Evolutionary conservation across 345 rosid species (phyloP).

Genomic region (Lepidium sativum): DNA sequence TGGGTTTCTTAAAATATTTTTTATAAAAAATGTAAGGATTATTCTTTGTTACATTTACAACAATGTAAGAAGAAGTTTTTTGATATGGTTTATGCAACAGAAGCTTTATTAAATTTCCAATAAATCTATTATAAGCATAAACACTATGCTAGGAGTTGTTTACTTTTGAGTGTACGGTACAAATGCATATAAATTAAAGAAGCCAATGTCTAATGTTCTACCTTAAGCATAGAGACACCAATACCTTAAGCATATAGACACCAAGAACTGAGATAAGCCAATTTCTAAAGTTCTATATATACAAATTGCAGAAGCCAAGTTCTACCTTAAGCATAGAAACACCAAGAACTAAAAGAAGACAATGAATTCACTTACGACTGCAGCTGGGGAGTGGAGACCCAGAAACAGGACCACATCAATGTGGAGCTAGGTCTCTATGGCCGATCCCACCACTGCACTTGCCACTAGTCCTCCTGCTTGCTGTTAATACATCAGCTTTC

Average conservation of each 20-base stretch:
- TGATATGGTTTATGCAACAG: not conserved
- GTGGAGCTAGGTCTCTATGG: conserved; percentile 88
- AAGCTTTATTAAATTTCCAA: not conserved
- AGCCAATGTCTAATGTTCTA: not conserved
- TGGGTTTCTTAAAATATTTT: too few species aligned
- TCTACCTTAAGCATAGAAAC: conserved; percentile 71
- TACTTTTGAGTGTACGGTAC: conserved; percentile 25
- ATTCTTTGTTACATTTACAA: not conserved
- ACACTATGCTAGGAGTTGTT: conserved; percentile 1
- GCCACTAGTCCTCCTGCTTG: conserved; percentile 81
- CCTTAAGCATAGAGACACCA: too few species aligned
- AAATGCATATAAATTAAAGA: conserved; percentile 17
- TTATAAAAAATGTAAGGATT: too few species aligned
- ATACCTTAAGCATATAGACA: too few species aligned
- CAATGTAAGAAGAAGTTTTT: not conserved
- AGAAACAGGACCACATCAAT: conserved; percentile 89
- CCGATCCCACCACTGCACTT: conserved; percentile 94
- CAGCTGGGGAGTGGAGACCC: conserved; percentile 76
- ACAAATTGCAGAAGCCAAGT: too few species aligned
- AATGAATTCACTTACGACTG: conserved; percentile 76
- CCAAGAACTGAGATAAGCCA: too few species aligned
- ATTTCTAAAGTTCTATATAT: conserved; percentile 22
- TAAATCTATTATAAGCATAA: not conserved
- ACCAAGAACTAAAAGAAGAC: conserved; percentile 80
- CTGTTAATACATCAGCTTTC: conserved; percentile 79